Percentiles rank a stretch among this genome's conserved stretches.
phyloP scores from a whole-genome alignment of 2,329 filamentous ascomycete genomes.

The Fusarium stilboides region DNA sequence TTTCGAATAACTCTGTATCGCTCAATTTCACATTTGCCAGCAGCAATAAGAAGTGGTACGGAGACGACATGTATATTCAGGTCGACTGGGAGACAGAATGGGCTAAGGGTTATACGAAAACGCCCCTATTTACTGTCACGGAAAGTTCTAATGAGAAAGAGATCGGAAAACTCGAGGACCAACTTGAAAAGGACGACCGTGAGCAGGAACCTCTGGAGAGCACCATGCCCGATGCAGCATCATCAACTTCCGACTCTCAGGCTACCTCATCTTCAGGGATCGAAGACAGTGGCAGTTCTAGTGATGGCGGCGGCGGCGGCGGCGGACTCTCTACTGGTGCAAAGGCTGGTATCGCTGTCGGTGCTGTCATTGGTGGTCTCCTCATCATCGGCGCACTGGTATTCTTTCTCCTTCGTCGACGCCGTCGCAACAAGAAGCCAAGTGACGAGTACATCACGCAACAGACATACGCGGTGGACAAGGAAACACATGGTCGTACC shows the following conservation, averaged over 20 bases:
- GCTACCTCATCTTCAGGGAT: conserved; percentile 4
- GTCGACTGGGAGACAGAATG: conserved; percentile 24
- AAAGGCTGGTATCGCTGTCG: conserved; percentile 65
- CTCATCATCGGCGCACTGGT: conserved; percentile 57
- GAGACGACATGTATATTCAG: conserved; percentile 17
- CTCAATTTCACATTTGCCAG: conserved; percentile 5
- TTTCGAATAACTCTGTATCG: background rate
- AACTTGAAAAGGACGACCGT: background rate
- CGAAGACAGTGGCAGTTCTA: background rate
- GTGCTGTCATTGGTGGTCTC: conserved; percentile 56
- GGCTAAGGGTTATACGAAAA: conserved; percentile 6
- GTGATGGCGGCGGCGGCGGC: conserved; percentile 33
- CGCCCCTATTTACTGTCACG: conserved; percentile 35
- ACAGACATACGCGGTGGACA: conserved; percentile 62
- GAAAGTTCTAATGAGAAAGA: background rate
- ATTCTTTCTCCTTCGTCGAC: conserved; percentile 63
- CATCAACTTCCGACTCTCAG: conserved; percentile 7
- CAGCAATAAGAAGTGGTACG: background rate
- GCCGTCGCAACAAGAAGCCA: conserved; percentile 50
- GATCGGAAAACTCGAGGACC: background rate
- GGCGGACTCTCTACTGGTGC: conserved; percentile 59
- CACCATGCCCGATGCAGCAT: background rate
- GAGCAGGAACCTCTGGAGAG: background rate
- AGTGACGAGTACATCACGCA: conserved; percentile 45
- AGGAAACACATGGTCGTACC: conserved; percentile 59